Evolutionary conservation across 345 rosid genomes (phyloP), one percentile per base, ranked within the genome.

Genomic region (Populus nigra): DNA sequence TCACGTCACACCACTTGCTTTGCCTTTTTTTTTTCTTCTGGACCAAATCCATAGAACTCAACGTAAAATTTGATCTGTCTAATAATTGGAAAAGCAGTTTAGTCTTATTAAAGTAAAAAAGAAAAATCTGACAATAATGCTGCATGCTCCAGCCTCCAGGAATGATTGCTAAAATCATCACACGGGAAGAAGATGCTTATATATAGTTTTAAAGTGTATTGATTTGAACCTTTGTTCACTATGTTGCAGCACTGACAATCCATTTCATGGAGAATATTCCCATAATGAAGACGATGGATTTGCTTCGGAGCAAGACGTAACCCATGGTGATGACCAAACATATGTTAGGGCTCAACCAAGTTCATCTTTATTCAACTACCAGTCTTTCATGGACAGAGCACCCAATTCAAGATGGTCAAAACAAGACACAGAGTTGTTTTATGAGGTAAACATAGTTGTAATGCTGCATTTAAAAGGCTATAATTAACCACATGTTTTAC

Each of bases 401-500:
- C 82, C 90, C 20, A 88, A 82, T 43, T 66, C 74, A 76, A 84
- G 91, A 84, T 94, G 98, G 98, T 88, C 97, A 65, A 94, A 90
- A 68, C 84, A 86, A 82, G 97, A 93, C 53, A 93, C 97, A 7
- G 90, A 91, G 69, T 83, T 88, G 83, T 94, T 93, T 82, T 93
- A 93, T 69, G 90, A 89, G 95, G 97, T 91, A 79, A 18, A 57
- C 31, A 33, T 68, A 29, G 55, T 17, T 68, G 17, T 29, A 5
- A 5, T 35, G 36, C 41, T 72, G 29, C 66, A 72, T 72, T 20
- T 36, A 13, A 33, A 23, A 47, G 16, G 36, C 22, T 22, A 16
- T 50, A 1, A 47, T 31, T 22, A 11, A 12, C 22, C 66, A 18
- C 8, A 55, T 6, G 57, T 33, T 15, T 23, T 47, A 29, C 50